Conservation (phyloP, 2,329 filamentous ascomycete species). For the Penicillium sp. region DNA sequence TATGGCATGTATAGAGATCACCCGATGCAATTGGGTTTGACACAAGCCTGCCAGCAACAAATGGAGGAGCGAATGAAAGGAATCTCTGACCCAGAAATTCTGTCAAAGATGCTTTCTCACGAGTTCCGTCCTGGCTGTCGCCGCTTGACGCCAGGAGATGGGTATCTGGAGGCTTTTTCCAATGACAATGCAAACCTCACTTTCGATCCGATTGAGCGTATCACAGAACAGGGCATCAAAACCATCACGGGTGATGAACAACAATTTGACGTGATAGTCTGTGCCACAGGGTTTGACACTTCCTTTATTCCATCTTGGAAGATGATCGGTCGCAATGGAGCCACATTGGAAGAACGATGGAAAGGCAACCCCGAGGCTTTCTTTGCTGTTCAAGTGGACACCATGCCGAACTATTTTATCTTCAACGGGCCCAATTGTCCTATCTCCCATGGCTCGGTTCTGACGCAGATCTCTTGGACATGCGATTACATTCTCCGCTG, state of each 20-base stretch:
- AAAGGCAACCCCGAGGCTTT: slow-evolving; percentile 27
- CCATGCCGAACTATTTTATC: slow-evolving; percentile 38
- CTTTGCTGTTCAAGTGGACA: slow-evolving; percentile 20
- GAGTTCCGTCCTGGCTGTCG: slow-evolving; percentile 44
- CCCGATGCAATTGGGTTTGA: neutral
- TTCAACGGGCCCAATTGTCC: slow-evolving; percentile 33
- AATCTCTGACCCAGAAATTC: slow-evolving; percentile 1
- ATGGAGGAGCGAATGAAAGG: slow-evolving; percentile 1
- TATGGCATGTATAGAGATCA: slow-evolving; percentile 8
- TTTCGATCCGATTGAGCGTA: slow-evolving; percentile 35
- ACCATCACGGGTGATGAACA: slow-evolving; percentile 19
- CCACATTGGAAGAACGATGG: slow-evolving; percentile 32
- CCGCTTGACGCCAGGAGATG: slow-evolving; percentile 52
- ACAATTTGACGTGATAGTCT: slow-evolving; percentile 32
- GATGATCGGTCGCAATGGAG: slow-evolving; percentile 25
- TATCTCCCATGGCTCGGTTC: slow-evolving; percentile 30
- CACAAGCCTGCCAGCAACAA: neutral
- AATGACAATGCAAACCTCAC: slow-evolving; percentile 39
- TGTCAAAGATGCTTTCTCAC: slow-evolving; percentile 13
- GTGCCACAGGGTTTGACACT: slow-evolving; percentile 38
- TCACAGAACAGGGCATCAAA: slow-evolving; percentile 32
- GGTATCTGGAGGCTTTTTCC: slow-evolving; percentile 52
- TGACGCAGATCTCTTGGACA: slow-evolving; percentile 5
- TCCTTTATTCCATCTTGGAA: slow-evolving; percentile 30
- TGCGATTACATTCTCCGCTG: slow-evolving; percentile 22